A percentile compares a stretch with the other conserved stretches of the same genome.
Conservation (phyloP, 139 green algal species). For the Chlamydomonas sphaeroides region DNA sequence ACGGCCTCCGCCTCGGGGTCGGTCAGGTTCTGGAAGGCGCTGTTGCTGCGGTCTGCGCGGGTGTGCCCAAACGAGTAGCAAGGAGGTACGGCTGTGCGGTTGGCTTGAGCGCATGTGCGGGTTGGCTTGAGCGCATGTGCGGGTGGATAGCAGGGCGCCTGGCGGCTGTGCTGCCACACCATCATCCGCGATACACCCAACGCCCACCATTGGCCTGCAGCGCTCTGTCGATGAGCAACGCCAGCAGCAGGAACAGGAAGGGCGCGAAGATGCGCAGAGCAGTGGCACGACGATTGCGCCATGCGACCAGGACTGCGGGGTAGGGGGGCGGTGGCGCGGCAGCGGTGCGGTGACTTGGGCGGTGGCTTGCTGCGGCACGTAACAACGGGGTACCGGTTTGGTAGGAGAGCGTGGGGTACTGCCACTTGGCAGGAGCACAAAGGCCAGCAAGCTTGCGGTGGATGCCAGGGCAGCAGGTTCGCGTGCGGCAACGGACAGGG, state of each 20-base stretch:
- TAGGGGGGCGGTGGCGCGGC: neutral
- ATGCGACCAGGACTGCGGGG: constrained; percentile 66
- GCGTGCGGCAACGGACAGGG: too few relatives aligned
- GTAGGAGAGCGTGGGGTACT: too few relatives aligned
- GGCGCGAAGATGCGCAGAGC: constrained; percentile 81
- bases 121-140: too few relatives aligned
- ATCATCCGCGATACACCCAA: too few relatives aligned
- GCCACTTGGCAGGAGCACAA: too few relatives aligned
- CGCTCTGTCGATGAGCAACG: constrained; percentile 76
- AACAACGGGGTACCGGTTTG: neutral
- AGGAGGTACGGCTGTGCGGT: too few relatives aligned
- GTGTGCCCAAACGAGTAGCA: too few relatives aligned
- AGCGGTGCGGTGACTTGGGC: neutral
- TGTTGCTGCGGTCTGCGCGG: neutral
- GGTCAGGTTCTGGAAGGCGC: constrained; percentile 7
- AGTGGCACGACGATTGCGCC: constrained; percentile 82
- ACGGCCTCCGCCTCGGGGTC: constrained; percentile 5
- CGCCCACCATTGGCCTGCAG: constrained; percentile 51
- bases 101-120: too few relatives aligned
- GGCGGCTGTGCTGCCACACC: too few relatives aligned
- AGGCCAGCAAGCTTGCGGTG: too few relatives aligned
- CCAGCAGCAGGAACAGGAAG: constrained; percentile 90
- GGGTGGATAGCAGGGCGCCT: too few relatives aligned
- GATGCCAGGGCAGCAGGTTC: too few relatives aligned
- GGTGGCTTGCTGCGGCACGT: neutral